Conservation (phyloP, 2,329 filamentous ascomycete genomes). For the Metarhizium rileyi region DNA sequence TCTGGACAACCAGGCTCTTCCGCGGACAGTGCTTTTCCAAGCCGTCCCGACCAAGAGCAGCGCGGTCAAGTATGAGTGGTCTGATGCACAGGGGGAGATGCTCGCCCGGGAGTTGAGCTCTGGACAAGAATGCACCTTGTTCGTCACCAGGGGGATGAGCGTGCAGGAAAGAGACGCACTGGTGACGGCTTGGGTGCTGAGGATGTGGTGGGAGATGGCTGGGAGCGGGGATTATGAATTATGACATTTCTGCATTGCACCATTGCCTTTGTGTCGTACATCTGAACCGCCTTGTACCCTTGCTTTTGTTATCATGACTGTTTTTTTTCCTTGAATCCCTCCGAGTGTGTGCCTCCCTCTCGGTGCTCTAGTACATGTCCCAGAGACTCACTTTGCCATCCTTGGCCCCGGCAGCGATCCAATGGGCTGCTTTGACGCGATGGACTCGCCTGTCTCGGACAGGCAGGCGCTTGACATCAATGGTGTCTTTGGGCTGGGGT, state of each 20-base stretch:
- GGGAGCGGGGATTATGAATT: conserved; percentile 2
- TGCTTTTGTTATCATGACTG: neutral
- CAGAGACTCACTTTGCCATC: conserved; percentile 93
- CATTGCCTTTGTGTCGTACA: neutral
- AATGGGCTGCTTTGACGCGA: conserved; percentile 65
- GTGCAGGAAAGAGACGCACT: conserved; percentile 21
- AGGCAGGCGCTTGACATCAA: conserved; percentile 9
- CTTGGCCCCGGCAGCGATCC: conserved; percentile 84
- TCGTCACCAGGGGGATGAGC: conserved; percentile 22
- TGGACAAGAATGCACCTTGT: conserved; percentile 17
- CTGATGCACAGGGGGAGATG: conserved; percentile 15
- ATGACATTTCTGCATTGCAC: neutral
- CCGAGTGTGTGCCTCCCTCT: neutral
- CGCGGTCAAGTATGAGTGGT: conserved; percentile 24
- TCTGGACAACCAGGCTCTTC: conserved; percentile 14
- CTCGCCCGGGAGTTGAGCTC: conserved; percentile 23
- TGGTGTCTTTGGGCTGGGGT: neutral
- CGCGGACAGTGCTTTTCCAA: conserved; percentile 17
- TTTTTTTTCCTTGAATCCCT: too few relatives aligned
- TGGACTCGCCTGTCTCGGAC: conserved; percentile 55
- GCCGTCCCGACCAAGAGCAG: conserved; percentile 16
- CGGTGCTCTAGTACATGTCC: conserved; percentile 66
- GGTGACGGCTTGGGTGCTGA: conserved; percentile 25
- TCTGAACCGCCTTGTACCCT: neutral
- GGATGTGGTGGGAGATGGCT: conserved; percentile 24